A percentile compares a stretch with the other conserved stretches of the same genome.
Conservation (phyloP, 2,329 filamentous ascomycete genomes). For the Talaromyces marneffei region DNA sequence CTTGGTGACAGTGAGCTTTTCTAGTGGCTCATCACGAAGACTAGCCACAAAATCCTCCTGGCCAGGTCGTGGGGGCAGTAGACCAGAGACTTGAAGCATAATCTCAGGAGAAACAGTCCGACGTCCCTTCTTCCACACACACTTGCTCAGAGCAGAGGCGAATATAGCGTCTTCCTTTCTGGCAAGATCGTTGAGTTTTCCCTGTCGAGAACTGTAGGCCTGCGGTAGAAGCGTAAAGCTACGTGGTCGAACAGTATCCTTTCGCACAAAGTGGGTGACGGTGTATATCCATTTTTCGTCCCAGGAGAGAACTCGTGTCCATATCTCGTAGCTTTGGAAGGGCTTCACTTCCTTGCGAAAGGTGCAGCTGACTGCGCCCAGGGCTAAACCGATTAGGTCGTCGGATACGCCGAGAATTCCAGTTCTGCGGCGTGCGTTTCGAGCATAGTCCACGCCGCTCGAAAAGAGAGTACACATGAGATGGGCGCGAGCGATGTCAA, state of each 20-base stretch:
- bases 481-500: conserved; percentile 48
- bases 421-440: conserved; percentile 12
- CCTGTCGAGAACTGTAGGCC: conserved; percentile 9
- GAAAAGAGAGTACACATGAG: conserved; percentile 34
- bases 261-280: conserved; percentile 25
- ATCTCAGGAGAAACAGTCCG: conserved; percentile 30
- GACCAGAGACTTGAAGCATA: conserved; percentile 21
- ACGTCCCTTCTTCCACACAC: conserved; percentile 18
- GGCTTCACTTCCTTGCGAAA: conserved; percentile 23
- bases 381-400: conserved; percentile 16
- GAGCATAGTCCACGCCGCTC: conserved; percentile 15
- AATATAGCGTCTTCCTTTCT: conserved; percentile 17
- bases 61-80: conserved; percentile 16
- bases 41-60: conserved; percentile 14
- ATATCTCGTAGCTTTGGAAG: conserved; percentile 23
- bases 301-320: conserved; percentile 25
- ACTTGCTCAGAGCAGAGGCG: conserved; percentile 17
- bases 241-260: conserved; percentile 14
- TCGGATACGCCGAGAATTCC: conserved; percentile 14
- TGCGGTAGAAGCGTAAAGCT: conserved; percentile 14
- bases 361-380: conserved; percentile 19
- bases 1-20: conserved; percentile 14
- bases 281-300: conserved; percentile 30
- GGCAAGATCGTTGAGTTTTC: conserved; percentile 15
- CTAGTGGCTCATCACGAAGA: conserved; percentile 14